Conservation (phyloP, 2,329 filamentous ascomycete genomes). For the Colletotrichum spaethianum region DNA sequence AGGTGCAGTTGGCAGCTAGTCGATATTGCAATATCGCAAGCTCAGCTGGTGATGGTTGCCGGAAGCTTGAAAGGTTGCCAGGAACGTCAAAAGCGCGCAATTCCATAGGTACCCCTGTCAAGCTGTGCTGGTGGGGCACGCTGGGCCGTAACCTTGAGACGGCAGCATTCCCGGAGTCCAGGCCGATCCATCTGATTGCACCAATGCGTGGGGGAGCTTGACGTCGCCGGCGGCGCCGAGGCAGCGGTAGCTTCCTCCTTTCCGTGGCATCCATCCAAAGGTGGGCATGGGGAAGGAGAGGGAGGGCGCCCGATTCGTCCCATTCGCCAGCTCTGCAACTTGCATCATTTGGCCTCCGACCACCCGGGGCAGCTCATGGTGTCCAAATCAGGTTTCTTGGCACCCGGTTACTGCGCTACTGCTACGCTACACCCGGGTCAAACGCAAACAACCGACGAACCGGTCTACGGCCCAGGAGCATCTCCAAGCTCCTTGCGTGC, state of each 20-base stretch:
- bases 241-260: not conserved
- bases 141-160: not conserved
- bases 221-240: conserved; percentile 10
- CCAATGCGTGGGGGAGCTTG: not conserved
- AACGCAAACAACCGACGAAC: not conserved
- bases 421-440: not conserved
- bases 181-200: conserved; percentile 9
- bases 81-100: not conserved
- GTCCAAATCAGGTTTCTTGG: conserved; percentile 17
- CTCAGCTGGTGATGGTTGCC: conserved; percentile 4
- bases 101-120: not conserved
- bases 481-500: not conserved
- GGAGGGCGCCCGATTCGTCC: not conserved
- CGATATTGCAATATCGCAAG: not conserved
- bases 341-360: not conserved
- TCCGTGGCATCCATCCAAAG: not conserved
- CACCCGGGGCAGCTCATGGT: not conserved
- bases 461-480: no score
- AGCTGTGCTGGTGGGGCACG: conserved; percentile 14
- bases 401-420: not conserved
- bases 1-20: not conserved
- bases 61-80: not conserved
- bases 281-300: not conserved
- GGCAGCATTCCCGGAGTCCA: not conserved
- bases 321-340: conserved; percentile 1